These are phyloP conservation scores for Colletotrichum magnum DNA, from an alignment of 2,329 filamentous ascomycete species.

Conservation along the genomic window DNA sequence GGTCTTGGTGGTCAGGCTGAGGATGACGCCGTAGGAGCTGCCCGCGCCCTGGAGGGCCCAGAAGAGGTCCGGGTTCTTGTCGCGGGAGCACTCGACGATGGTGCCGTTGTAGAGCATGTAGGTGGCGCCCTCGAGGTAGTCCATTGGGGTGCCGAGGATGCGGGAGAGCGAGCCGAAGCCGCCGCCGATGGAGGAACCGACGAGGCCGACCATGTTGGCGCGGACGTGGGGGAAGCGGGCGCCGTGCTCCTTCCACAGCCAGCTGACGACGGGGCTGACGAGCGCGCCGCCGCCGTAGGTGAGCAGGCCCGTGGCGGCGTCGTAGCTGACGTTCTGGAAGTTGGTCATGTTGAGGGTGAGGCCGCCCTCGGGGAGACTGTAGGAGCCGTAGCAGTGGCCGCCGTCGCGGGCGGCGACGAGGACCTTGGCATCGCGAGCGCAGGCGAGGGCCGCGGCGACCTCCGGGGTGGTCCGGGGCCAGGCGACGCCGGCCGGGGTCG, in stretches of 20 bases:
- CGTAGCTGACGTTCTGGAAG: slow-evolving; percentile 36
- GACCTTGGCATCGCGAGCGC: slow-evolving; percentile 38
- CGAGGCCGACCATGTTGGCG: slow-evolving; percentile 37
- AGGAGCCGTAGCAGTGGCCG: slow-evolving; percentile 39
- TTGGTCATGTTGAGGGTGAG: slow-evolving; percentile 39
- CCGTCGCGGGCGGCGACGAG: slow-evolving; percentile 37
- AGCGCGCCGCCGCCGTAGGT: slow-evolving; percentile 37
- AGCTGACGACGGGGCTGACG: slow-evolving; percentile 39
- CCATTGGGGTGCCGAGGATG: slow-evolving; percentile 40
- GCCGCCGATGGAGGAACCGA: slow-evolving; percentile 38
- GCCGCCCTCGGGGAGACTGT: slow-evolving; percentile 32
- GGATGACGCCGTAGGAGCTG: slow-evolving; percentile 39
- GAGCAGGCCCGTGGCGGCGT: slow-evolving; percentile 29
- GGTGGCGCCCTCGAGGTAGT: slow-evolving; percentile 34
- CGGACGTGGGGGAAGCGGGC: slow-evolving; percentile 41
- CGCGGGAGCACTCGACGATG: slow-evolving; percentile 33
- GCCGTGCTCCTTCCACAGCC: slow-evolving; percentile 39
- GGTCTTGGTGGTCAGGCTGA: slow-evolving; percentile 37
- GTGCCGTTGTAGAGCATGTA: slow-evolving; percentile 43
- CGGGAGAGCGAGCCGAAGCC: slow-evolving; percentile 40
- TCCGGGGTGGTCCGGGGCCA: slow-evolving; percentile 35
- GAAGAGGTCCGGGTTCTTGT: slow-evolving; percentile 40
- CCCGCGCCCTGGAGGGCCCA: slow-evolving; percentile 42
- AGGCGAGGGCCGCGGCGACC: slow-evolving; percentile 37
- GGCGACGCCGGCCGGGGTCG: slow-evolving; percentile 38